These are phyloP conservation scores for Scleroderma citrinum DNA, from an alignment of 768 basidiomycete species.

Conservation along the genomic window DNA sequence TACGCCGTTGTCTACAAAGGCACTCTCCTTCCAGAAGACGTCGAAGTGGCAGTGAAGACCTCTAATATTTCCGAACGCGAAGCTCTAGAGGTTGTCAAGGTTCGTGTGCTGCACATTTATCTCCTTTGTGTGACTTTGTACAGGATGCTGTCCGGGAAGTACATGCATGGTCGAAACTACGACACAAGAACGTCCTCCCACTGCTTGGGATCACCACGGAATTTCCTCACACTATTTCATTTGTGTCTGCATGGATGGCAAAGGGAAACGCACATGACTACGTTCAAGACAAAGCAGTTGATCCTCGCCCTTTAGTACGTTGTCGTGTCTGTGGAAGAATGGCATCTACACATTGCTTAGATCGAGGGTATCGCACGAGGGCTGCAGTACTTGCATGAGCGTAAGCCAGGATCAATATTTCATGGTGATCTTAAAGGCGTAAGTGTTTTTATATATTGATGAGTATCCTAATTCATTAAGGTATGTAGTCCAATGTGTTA, in stretches of 20 bases:
- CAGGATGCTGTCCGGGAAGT: constrained; percentile 6
- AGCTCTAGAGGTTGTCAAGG: not conserved
- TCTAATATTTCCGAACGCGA: not conserved
- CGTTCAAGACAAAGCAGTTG: not conserved
- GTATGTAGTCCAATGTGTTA: not conserved
- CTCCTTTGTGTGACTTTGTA: not conserved
- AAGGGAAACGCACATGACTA: constrained; percentile 5
- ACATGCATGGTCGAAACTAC: constrained; percentile 12
- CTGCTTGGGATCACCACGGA: constrained; percentile 13
- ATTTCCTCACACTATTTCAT: constrained; percentile 13
- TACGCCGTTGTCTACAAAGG: not conserved
- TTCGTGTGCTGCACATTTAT: not conserved
- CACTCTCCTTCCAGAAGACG: not conserved
- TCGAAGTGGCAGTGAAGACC: not conserved
- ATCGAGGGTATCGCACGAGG: not conserved
- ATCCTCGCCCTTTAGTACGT: not conserved
- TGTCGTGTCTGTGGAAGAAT: not conserved
- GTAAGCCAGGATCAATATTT: not conserved
- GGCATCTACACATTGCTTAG: not conserved
- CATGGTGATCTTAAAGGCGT: not conserved
- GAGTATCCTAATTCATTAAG: not conserved
- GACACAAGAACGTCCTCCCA: constrained; percentile 15
- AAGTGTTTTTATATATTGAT: not conserved
- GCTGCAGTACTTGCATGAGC: not conserved
- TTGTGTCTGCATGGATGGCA: constrained; percentile 16